Evolutionary conservation across 495 filamentous ascomycete genomes (phyloP).

Genomic region (Gamarada debralockiae): DNA sequence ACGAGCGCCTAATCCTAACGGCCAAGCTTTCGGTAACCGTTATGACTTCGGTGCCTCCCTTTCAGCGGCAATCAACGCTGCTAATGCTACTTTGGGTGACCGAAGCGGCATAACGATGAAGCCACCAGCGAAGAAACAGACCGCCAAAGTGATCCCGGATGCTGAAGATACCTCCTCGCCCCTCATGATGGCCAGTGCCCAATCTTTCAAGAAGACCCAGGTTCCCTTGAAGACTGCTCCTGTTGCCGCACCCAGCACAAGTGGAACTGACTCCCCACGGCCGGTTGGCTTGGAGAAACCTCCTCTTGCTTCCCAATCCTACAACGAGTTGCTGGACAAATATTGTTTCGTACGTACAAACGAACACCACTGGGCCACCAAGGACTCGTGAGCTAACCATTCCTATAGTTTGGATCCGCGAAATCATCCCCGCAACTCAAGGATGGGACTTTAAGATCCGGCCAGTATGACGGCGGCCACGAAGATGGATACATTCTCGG

Average conservation of each 20-base stretch:
- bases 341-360: conserved; percentile 93
- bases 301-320: conserved; percentile 74
- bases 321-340: conserved; percentile 92
- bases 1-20: conserved; percentile 51
- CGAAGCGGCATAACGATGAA: conserved; percentile 47
- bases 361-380: conserved; percentile 22
- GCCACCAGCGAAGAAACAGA: conserved; percentile 29
- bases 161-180: conserved; percentile 20
- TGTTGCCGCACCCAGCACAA: conserved; percentile 15
- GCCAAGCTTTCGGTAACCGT: conserved; percentile 80
- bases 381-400: conserved; percentile 19
- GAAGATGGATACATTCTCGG: conserved; percentile 23
- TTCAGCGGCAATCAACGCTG: conserved; percentile 72
- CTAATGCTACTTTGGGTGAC: conserved; percentile 47
- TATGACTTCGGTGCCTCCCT: conserved; percentile 94
- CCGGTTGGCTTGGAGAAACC: conserved; percentile 53
- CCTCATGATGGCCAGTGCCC: conserved; percentile 11
- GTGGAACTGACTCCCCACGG: conserved; percentile 33
- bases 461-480: conserved; percentile 22
- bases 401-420: conserved; percentile 27
- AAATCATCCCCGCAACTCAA: conserved; percentile 25
- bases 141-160: conserved; percentile 25
- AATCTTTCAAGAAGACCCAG: conserved; percentile 1
- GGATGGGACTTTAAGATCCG: conserved; percentile 23
- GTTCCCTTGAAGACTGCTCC: conserved; percentile 10